These are phyloP conservation scores for Takakia lepidozioides DNA, from an alignment of 225 moss, liverwort and hornwort species.

Conservation along the genomic window DNA sequence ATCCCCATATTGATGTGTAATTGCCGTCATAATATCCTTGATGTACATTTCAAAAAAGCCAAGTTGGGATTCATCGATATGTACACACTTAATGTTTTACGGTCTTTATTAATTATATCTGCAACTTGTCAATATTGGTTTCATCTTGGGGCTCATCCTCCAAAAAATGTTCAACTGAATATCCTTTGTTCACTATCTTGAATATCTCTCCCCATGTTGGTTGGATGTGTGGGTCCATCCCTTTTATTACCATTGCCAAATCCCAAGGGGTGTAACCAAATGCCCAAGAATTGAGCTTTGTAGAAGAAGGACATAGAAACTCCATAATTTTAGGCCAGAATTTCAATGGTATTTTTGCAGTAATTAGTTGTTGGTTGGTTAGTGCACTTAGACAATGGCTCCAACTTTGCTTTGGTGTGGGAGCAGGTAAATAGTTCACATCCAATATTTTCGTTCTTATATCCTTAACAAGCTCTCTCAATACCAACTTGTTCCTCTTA, in stretches of 20 bases:
- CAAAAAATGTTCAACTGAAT: not conserved
- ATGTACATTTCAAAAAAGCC: too few relatives aligned
- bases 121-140: too few relatives aligned
- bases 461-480: not conserved
- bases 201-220: not conserved
- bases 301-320: not conserved
- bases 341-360: not conserved
- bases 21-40: too few relatives aligned
- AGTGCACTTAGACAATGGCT: not conserved
- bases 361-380: not conserved
- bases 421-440: not conserved
- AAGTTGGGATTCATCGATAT: too few relatives aligned
- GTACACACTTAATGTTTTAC: too few relatives aligned
- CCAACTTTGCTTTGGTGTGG: not conserved
- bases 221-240: not conserved
- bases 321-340: not conserved
- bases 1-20: too few relatives aligned
- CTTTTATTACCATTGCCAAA: not conserved
- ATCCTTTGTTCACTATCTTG: constrained; percentile 1
- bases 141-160: too few relatives aligned
- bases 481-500: constrained; percentile 1
- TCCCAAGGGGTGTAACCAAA: not conserved
- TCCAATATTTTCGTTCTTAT: not conserved
- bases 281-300: constrained; percentile 1
- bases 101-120: too few relatives aligned